Evolutionary conservation across 306 rosid species (phyloP), one percentile per base, ranked within the genome.

Genomic region (Parietaria judaica): DNA sequence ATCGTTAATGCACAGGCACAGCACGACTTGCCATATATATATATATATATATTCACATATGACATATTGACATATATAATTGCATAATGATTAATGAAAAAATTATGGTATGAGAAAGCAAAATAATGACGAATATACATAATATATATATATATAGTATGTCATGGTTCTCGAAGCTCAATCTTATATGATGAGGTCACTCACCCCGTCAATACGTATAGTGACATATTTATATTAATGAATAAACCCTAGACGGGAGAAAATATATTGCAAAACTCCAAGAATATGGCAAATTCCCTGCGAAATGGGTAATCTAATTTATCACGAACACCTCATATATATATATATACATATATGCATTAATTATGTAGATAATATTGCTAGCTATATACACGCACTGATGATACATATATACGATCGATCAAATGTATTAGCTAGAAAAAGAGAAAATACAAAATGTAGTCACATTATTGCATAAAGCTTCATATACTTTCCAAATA

Each of bases 261-360:
- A 23, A 23, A 23, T 45, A 16, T 44, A 9, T 38, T 8, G 55
- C 45, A 46, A 62, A 62, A 47, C 34, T 62, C 66, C 66, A 62
- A 62, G 66, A 47, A 47, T 31, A 12, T 46, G 54, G 41, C 53
- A 11, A 61, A 62, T 62, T 62, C 66, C 66, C 56, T 62, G 11
- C 8, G 11, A 46, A 23, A 47, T 5, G 44, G 66, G 66, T 49
- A 62, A 62, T 62, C 66, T 47, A 34, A 62, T 44, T 31, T 46
- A 10, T 6, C 46, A 47, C 41, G 23, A 62, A 62, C 55, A 62
- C 66, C 66, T 48, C 55, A 62, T 38, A 35, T 41, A 41, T 41
- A 41, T 41, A 31, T 55, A 12, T 57, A 15, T 14, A 6, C 14
- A 12, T 43, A n/a, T 10, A 58, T 34, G 39, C 15, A 38, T 59